Evolutionary conservation across 768 basidiomycete genomes (phyloP).

Genomic region (Russula lepida): DNA sequence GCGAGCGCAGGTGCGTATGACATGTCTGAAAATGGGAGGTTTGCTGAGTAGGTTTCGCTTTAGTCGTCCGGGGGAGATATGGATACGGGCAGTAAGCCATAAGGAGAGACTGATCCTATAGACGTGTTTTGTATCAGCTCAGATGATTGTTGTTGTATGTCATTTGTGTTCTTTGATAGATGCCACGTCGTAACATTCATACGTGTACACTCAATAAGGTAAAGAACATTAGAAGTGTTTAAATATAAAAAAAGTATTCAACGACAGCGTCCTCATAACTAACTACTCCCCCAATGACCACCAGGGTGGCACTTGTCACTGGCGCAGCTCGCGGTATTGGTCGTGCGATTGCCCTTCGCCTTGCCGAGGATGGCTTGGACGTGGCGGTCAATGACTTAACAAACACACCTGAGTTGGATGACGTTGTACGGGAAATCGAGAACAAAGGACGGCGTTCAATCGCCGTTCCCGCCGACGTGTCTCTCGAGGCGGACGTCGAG

Average conservation of each 20-base stretch:
- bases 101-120: constrained; percentile 49
- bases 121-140: background rate
- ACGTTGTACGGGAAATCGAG: constrained; percentile 4
- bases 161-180: background rate
- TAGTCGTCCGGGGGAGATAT: constrained; percentile 69
- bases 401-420: background rate
- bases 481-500: constrained; percentile 11
- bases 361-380: constrained; percentile 22
- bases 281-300: background rate
- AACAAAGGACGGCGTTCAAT: constrained; percentile 7
- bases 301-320: constrained; percentile 22
- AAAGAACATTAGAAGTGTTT: background rate
- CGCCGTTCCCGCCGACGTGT: constrained; percentile 10
- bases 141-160: constrained; percentile 3
- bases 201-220: background rate
- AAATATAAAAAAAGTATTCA: background rate
- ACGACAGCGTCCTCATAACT: background rate
- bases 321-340: constrained; percentile 23
- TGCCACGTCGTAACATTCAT: background rate
- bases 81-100: constrained; percentile 56
- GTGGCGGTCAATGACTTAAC: constrained; percentile 20
- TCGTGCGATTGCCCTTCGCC: constrained; percentile 21
- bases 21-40: background rate
- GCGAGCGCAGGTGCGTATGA: constrained; percentile 62
- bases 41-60: constrained; percentile 4